Evolutionary conservation across 192 early-diverging fungal species (phyloP).

Genomic region (Neocallimastix lanati): DNA sequence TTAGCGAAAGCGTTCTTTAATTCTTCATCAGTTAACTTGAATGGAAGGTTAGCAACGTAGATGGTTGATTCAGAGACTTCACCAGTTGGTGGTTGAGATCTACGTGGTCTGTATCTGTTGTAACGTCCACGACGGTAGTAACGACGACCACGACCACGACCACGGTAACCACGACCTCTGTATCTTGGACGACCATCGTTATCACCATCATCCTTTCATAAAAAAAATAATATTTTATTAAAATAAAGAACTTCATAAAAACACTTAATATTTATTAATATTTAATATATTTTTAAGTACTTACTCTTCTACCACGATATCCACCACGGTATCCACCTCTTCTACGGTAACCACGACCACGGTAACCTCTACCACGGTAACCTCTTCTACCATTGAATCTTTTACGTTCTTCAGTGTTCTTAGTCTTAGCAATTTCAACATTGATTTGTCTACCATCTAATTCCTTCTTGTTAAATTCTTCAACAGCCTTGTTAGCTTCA

Average conservation of each 20-base stretch:
- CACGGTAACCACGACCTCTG: constrained; percentile 7
- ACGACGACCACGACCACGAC: constrained; percentile 11
- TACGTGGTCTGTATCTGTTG: constrained; percentile 1
- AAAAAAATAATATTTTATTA: too few species aligned
- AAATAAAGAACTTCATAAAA: too few species aligned
- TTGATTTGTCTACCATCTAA: constrained; percentile 62
- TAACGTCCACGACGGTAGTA: constrained; percentile 10
- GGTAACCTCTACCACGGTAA: constrained; percentile 19
- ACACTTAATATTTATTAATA: too few species aligned
- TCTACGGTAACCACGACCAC: constrained; percentile 15
- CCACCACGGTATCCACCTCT: constrained; percentile 5
- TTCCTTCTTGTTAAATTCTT: constrained; percentile 38
- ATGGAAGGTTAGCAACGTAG: constrained; percentile 69
- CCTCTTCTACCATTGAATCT: constrained; percentile 1
- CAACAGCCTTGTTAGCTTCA: constrained; percentile 50
- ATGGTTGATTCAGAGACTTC: constrained; percentile 37
- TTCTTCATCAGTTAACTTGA: constrained; percentile 43
- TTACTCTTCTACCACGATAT: not conserved
- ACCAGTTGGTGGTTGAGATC: constrained; percentile 10
- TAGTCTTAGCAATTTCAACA: constrained; percentile 68
- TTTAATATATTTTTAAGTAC: too few species aligned
- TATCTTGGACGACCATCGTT: not conserved
- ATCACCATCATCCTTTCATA: constrained; percentile 4
- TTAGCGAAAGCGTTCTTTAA: constrained; percentile 29
- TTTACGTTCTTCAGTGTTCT: constrained; percentile 6